These are phyloP conservation scores for Alternaria sp. DNA, from an alignment of 2,329 filamentous ascomycete species.

Conservation along the genomic window DNA sequence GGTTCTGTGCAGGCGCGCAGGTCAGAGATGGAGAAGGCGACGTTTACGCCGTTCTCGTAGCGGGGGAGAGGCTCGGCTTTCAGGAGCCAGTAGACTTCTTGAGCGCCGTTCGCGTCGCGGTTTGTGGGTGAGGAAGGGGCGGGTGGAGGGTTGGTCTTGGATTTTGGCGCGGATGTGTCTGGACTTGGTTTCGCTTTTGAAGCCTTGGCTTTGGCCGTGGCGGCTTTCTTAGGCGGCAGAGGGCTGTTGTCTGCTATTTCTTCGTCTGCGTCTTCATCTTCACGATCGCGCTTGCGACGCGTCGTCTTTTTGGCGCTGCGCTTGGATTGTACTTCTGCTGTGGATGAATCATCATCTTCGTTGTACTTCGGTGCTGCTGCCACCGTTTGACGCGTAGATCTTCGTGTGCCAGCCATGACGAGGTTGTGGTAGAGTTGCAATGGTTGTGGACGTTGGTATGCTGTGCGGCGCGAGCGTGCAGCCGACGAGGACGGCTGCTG, in stretches of 20 bases:
- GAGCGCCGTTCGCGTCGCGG: conserved; percentile 36
- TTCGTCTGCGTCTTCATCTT: conserved; percentile 22
- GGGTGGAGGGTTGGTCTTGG: conserved; percentile 19
- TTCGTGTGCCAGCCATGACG: conserved; percentile 41
- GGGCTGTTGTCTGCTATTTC: conserved; percentile 14
- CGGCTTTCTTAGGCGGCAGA: conserved; percentile 34
- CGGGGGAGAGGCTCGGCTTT: conserved; percentile 81
- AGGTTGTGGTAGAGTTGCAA: conserved; percentile 7
- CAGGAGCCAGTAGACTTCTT: conserved; percentile 58
- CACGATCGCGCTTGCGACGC: conserved; percentile 42
- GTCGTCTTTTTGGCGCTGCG: conserved; percentile 35
- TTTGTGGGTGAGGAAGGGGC: conserved; percentile 34
- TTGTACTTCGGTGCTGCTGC: conserved; percentile 30
- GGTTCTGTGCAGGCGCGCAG: conserved; percentile 75
- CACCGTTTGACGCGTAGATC: conserved; percentile 40
- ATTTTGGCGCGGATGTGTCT: conserved; percentile 18
- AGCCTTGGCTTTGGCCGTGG: conserved; percentile 22
- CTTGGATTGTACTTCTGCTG: conserved; percentile 27
- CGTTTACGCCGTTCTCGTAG: conserved; percentile 85
- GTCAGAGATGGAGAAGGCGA: conserved; percentile 95
- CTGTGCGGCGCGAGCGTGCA: conserved; percentile 5
- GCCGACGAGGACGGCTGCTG: neutral
- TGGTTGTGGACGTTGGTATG: conserved; percentile 6
- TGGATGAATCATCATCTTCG: conserved; percentile 25
- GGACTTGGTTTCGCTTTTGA: conserved; percentile 1